Percentiles rank a stretch among this genome's conserved stretches.
Conservation (phyloP, 208 protist species). For the Acanthamoeba pearcei region DNA sequence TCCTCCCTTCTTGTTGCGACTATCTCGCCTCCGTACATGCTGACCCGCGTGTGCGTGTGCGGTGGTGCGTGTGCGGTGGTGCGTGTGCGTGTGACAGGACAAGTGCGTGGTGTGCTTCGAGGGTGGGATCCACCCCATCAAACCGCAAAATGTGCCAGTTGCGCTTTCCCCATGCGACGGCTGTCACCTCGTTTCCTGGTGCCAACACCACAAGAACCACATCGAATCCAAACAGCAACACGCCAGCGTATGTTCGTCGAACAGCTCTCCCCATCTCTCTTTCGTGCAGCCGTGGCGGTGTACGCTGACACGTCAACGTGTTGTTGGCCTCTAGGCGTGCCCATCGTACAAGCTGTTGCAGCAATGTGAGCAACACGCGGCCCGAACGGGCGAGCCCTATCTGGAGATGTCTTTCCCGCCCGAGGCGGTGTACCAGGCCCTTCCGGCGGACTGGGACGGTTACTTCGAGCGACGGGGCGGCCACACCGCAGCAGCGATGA, state of each 20-base stretch:
- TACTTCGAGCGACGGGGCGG: neutral
- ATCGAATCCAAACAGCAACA: neutral
- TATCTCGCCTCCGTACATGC: neutral
- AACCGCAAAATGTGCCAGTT: neutral
- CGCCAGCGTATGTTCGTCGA: neutral
- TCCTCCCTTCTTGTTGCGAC: neutral
- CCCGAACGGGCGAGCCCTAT: neutral
- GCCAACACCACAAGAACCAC: neutral
- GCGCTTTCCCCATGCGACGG: neutral
- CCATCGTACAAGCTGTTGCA: neutral
- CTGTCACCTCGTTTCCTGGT: conserved; percentile 3
- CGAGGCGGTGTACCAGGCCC: neutral
- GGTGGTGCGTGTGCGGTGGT: no score
- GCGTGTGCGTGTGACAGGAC: neutral
- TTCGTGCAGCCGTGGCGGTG: neutral
- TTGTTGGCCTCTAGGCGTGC: neutral
- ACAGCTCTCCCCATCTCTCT: neutral
- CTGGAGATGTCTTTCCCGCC: neutral
- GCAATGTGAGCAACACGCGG: neutral
- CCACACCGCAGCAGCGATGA: neutral
- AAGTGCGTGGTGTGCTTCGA: conserved; percentile 6
- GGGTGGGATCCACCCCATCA: neutral
- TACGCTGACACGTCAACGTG: no score
- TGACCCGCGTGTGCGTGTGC: neutral
- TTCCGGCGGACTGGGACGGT: neutral